Conservation (phyloP, 495 filamentous ascomycete genomes). For the Penicillium longicatenatum region DNA sequence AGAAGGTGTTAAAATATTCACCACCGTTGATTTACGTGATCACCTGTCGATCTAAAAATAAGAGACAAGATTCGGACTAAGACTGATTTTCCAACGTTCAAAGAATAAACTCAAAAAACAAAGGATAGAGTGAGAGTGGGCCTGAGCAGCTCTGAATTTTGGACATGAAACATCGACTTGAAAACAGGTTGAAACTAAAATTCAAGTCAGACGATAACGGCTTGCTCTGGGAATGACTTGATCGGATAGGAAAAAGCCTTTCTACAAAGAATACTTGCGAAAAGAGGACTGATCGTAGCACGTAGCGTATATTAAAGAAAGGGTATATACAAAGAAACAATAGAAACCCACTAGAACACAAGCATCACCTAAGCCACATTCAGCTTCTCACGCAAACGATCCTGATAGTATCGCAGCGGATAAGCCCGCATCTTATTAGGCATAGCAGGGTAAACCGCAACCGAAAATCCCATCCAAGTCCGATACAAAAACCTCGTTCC, state of each 20-base stretch:
- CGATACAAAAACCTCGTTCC: slow-evolving; percentile 36
- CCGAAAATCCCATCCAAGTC: slow-evolving; percentile 38
- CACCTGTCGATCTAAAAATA: too few species aligned
- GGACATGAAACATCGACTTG: not conserved
- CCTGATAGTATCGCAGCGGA: slow-evolving; percentile 35
- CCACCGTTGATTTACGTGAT: not conserved
- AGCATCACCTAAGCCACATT: slow-evolving; percentile 5
- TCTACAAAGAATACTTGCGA: not conserved
- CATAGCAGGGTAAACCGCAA: slow-evolving; percentile 41
- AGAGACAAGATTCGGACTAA: too few species aligned
- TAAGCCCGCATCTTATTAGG: slow-evolving; percentile 34
- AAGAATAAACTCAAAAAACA: too few species aligned
- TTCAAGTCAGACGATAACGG: too few species aligned
- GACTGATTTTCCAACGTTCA: too few species aligned
- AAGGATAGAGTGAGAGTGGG: too few species aligned
- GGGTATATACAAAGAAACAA: slow-evolving; percentile 17
- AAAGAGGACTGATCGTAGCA: slow-evolving; percentile 8
- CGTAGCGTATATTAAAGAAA: slow-evolving; percentile 19
- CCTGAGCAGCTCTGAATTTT: not conserved
- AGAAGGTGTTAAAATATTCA: not conserved
- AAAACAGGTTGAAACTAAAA: not conserved
- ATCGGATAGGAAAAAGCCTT: too few species aligned
- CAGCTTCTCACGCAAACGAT: slow-evolving; percentile 30
- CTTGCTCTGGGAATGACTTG: too few species aligned
- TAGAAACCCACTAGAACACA: not conserved